These are phyloP conservation scores for Sporothrix curviconia DNA, from an alignment of 2,329 filamentous ascomycete genomes.

Conservation along the genomic window DNA sequence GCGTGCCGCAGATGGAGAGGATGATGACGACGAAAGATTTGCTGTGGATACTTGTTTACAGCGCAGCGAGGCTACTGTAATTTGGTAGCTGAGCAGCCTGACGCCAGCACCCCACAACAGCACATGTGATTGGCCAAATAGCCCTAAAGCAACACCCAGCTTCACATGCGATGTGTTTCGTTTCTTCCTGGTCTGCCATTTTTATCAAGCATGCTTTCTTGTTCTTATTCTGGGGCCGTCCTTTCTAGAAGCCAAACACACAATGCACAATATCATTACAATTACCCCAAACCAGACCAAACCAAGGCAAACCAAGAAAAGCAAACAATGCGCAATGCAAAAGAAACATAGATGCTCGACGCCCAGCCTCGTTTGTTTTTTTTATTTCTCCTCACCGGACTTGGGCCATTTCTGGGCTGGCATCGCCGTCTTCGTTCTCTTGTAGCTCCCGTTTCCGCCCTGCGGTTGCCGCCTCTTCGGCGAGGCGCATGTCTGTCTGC, in stretches of 20 bases:
- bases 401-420: constrained; percentile 9
- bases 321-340: background rate
- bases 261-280: constrained; percentile 6
- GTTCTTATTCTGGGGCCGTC: background rate
- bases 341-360: background rate
- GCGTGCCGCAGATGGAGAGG: background rate
- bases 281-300: background rate
- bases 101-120: background rate
- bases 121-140: constrained; percentile 7
- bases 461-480: constrained; percentile 52
- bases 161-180: constrained; percentile 3
- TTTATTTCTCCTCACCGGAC: background rate
- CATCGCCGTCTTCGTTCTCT: background rate
- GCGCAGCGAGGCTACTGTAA: background rate
- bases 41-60: constrained; percentile 8
- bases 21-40: background rate
- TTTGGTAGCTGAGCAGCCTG: background rate
- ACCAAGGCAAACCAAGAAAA: no score
- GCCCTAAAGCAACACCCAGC: background rate
- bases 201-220: background rate
- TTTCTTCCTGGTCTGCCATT: background rate
- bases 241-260: background rate
- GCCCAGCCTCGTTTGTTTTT: no score
- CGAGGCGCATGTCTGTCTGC: constrained; percentile 64
- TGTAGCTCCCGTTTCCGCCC: constrained; percentile 19